Conservation (phyloP, 2,329 filamentous ascomycete species). For the Ophiocordyceps camponoti-floridani region DNA sequence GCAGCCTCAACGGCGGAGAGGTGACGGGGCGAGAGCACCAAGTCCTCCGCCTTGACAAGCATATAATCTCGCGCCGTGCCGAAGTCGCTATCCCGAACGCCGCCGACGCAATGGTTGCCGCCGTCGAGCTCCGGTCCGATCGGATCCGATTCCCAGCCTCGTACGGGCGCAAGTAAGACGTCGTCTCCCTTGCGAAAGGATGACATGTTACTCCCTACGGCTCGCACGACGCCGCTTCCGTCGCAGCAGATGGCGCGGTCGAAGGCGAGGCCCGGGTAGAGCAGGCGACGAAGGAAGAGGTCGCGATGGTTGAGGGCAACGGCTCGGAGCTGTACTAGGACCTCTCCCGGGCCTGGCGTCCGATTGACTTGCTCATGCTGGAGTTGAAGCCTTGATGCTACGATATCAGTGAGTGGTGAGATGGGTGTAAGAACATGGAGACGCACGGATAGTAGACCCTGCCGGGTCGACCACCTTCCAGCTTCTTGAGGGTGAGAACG, state of each 20-base stretch:
- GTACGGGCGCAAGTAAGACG: constrained; percentile 63
- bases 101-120: constrained; percentile 49
- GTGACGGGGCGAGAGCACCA: constrained; percentile 61
- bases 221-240: constrained; percentile 57
- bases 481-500: constrained; percentile 45
- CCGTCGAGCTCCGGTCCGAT: constrained; percentile 52
- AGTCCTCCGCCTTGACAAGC: constrained; percentile 48
- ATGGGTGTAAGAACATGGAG: not conserved
- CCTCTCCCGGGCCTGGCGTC: constrained; percentile 43
- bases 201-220: constrained; percentile 32
- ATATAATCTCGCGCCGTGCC: constrained; percentile 65
- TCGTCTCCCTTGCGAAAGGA: constrained; percentile 33
- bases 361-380: constrained; percentile 29
- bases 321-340: constrained; percentile 60
- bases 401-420: not conserved
- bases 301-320: constrained; percentile 89
- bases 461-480: constrained; percentile 58
- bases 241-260: constrained; percentile 65
- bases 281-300: constrained; percentile 79
- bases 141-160: constrained; percentile 55
- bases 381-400: not conserved
- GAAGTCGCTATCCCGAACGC: constrained; percentile 37
- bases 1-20: constrained; percentile 59
- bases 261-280: constrained; percentile 78
- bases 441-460: constrained; percentile 62